Conservation (phyloP, 2,329 filamentous ascomycete species). For the Tolypocladium endophyticum region DNA sequence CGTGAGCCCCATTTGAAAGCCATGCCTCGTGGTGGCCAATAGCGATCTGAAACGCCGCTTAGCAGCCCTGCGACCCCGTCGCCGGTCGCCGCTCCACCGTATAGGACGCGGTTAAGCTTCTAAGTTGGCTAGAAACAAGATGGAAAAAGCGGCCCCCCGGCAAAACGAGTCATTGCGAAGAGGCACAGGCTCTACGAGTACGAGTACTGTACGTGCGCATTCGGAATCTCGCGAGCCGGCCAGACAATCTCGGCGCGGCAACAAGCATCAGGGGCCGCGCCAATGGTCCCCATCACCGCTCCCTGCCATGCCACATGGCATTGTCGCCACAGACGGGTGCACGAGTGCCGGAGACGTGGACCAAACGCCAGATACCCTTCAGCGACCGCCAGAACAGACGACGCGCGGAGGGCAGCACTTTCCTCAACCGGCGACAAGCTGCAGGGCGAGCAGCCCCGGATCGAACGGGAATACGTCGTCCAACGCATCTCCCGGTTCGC, state of each 20-base stretch:
- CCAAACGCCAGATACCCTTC: not conserved
- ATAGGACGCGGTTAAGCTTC: not conserved
- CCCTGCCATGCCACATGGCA: conserved; percentile 1
- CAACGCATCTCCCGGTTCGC: not conserved
- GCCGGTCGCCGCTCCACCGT: not conserved
- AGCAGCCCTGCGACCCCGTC: not conserved
- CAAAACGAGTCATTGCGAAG: not conserved
- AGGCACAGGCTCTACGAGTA: too few relatives aligned
- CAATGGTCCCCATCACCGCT: not conserved
- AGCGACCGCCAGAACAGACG: not conserved
- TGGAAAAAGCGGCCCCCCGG: not conserved
- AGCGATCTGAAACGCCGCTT: conserved; percentile 1
- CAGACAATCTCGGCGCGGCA: too few relatives aligned
- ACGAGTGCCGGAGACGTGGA: not conserved
- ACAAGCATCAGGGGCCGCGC: not conserved
- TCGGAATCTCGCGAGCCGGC: not conserved
- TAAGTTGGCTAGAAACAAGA: not conserved
- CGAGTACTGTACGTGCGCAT: not conserved
- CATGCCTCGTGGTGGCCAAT: not conserved
- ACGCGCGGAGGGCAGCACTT: not conserved
- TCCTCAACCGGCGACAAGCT: not conserved
- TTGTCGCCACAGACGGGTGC: not conserved
- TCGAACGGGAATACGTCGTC: not conserved
- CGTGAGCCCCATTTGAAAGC: not conserved
- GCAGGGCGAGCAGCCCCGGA: too few relatives aligned